Evolutionary conservation across 2,329 filamentous ascomycete species (phyloP), one percentile per base, ranked within the genome.

Genomic region (Alternaria ventricosa): DNA sequence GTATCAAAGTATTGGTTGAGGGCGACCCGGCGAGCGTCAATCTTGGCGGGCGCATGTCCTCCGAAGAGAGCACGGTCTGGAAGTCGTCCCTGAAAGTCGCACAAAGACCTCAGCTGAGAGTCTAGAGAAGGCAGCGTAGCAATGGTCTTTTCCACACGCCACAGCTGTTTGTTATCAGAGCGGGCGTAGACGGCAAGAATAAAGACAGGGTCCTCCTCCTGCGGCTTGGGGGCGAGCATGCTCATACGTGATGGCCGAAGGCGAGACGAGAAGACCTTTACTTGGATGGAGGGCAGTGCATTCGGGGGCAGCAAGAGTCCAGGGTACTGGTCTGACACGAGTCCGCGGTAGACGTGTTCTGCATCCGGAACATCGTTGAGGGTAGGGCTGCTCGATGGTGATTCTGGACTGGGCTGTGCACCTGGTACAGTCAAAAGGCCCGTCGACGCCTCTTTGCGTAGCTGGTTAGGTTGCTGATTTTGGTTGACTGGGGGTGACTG

Each of bases 121-220:
- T 98, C 95, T 36, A 99, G 85, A 68, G 90, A 89, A n/a, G 89
- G 87, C 27, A 99, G 84, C 27, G 95, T 93, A 13, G 87, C 83
- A 4, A 92, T 92, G 65, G 97, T 93, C 80, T 99, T 99, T 81
- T 99, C 96, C 7, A 97, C 89, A 28, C 95, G 89, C 95, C 96
- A 98, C 11, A 99, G 84, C 78, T 98, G 95, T 59, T 87, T 87
- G 4, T 87, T 84, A 65, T 93, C 89, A 0, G 89, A 90, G 58
- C 94, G 89, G 10, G 92, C 92, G 72, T 93, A 91, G 36, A 99
- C 84, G 18, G 94, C 94, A 57, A 99, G 84, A 0, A 94, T 97
- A 74, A 98, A 97, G 0, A 98, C 95, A 0, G 94, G 93, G 71
- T 97, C 94, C 75, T 97, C 95, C 61, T 97, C 94, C 20, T 92